Base-by-base conservation (phyloP, 331 rosid species). In the Malus hybrid region DNA sequence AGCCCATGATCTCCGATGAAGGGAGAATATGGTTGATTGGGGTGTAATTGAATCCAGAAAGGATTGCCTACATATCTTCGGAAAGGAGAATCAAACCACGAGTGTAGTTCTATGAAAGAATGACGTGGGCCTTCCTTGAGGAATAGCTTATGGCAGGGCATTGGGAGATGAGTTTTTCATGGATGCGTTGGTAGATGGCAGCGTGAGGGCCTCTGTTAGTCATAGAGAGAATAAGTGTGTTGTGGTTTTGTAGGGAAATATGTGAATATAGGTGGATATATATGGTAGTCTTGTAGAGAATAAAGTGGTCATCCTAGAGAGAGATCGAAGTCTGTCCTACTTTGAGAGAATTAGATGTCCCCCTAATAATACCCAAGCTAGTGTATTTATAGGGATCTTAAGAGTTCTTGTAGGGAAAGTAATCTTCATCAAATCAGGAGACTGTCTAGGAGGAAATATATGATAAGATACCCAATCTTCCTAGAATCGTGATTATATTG, bases 161-260 rank as follows among this genome's bases (percentile, higher is more conserved):
- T 15, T 50, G 8, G 0, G n/a, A 50, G 56, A 50, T 15, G 9
- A 15, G n/a, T 15, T 15, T 2, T 50, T 2, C n/a, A 50, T 1
- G 19, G 19, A 48, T 2, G 19, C 2, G 19, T 48, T 2, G 1
- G 46, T 39, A 9, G 4, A 39, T 0, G 0, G 1, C 0, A 12
- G 0, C 0, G 12, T 39, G 4, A 39, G 12, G 4, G 12, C 12
- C 46, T 39, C 4, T 9, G 46, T 3, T 39, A 39, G 46, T 2
- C 44, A 36, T 8, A 7, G 11, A 8, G 44, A 36, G 12, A 39
- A 39, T 39, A 39, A 3, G 46, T 39, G 46, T 39, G 12, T 39
- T 8, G 46, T 39, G 12, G 12, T 1, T 9, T 39, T 48, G 3
- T 14, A 48, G 53, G 6, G 19, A 5, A 5, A 48, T 46, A 46